Evolutionary conservation across 2,329 filamentous ascomycete genomes (phyloP).

Genomic region (Colletotrichum euphorbiae): DNA sequence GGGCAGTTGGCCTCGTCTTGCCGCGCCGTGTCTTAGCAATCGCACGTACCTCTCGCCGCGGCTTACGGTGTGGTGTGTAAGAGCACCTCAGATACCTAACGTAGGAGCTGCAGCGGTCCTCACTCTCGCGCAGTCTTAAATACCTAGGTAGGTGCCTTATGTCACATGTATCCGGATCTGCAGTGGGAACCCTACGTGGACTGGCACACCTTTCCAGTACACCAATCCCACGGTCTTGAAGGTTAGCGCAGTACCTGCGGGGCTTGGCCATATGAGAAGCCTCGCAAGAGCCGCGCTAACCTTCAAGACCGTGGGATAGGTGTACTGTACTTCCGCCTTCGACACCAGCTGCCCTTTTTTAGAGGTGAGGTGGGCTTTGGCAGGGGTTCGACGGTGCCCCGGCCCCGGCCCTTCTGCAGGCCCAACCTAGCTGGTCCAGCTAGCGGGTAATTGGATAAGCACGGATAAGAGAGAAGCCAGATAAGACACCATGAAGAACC

Average conservation of each 20-base stretch:
- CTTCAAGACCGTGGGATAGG: no score
- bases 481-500: conserved; percentile 11
- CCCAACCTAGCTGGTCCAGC: background rate
- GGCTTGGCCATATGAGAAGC: no score
- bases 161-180: conserved; percentile 24
- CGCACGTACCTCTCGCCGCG: background rate
- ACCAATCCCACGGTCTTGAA: no score
- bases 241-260: no score
- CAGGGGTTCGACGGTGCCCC: conserved; percentile 3
- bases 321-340: no score
- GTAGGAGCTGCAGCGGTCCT: background rate
- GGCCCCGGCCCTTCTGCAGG: background rate
- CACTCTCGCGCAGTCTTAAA: conserved; percentile 15
- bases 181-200: conserved; percentile 6
- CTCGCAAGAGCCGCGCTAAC: no score
- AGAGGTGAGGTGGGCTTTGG: background rate
- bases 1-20: conserved; percentile 13
- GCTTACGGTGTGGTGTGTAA: background rate
- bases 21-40: background rate
- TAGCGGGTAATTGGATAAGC: conserved; percentile 8
- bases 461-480: conserved; percentile 3
- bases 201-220: conserved; percentile 5
- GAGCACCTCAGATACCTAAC: background rate
- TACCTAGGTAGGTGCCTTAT: conserved; percentile 16
- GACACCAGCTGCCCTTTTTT: no score